phyloP scores from a whole-genome alignment of 208 protist species.

The Trichomonas vaginalis region DNA sequence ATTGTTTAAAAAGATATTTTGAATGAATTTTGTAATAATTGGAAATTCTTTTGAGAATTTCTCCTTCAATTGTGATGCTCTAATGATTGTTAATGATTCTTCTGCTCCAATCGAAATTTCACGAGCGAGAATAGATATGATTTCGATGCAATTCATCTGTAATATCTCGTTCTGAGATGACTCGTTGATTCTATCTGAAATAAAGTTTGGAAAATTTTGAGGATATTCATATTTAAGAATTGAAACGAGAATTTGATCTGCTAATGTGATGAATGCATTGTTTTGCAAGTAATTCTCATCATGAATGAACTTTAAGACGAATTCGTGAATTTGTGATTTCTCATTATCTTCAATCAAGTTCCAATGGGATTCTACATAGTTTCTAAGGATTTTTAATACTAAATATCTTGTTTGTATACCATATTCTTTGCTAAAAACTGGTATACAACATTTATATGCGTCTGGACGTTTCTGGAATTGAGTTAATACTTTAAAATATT shows the following conservation, averaged over 20 bases:
- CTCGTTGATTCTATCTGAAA: background rate
- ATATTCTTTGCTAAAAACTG: background rate
- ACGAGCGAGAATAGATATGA: background rate
- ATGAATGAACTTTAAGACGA: background rate
- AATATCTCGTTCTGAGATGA: background rate
- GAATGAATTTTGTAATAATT: background rate
- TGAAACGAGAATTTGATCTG: background rate
- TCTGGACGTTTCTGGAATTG: background rate
- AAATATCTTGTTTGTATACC: background rate
- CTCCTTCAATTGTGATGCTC: background rate
- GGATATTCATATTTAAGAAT: background rate
- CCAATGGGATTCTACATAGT: background rate
- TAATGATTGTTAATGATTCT: background rate
- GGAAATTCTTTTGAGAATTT: background rate
- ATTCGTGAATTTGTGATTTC: background rate
- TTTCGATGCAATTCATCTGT: background rate
- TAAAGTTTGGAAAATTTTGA: background rate
- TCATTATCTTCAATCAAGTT: background rate
- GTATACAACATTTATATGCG: background rate
- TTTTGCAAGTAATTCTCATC: background rate
- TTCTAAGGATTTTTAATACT: background rate
- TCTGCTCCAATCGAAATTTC: background rate
- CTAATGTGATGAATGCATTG: background rate
- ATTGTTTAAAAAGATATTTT: background rate
- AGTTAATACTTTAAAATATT: background rate